Evolutionary conservation across 2,329 filamentous ascomycete genomes (phyloP).

Genomic region (Pseudogymnoascus sp.): DNA sequence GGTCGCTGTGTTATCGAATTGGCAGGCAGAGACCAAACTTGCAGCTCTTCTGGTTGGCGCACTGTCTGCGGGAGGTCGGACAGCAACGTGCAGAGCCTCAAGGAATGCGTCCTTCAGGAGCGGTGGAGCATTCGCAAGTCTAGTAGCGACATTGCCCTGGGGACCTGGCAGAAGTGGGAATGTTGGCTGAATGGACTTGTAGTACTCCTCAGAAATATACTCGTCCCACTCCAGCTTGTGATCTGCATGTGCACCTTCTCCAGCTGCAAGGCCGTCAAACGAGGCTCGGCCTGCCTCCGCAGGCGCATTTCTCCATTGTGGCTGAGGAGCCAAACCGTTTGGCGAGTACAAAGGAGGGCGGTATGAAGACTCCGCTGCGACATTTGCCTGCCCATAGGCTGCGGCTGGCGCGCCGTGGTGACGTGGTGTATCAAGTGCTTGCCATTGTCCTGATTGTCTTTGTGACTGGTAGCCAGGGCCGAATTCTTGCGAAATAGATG

Average conservation of each 20-base stretch:
- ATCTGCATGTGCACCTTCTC: conserved; percentile 21
- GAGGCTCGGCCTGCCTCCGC: conserved; percentile 19
- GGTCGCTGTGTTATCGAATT: conserved; percentile 34
- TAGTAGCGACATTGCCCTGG: conserved; percentile 45
- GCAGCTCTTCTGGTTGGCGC: conserved; percentile 33
- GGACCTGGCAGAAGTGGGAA: conserved; percentile 57
- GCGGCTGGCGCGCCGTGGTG: conserved; percentile 15
- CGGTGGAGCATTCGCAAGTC: conserved; percentile 47
- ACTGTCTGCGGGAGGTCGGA: conserved; percentile 33
- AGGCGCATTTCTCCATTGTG: conserved; percentile 27
- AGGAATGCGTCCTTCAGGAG: conserved; percentile 55
- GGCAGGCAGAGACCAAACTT: conserved; percentile 34
- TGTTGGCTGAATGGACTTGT: conserved; percentile 54
- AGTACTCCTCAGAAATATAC: conserved; percentile 38
- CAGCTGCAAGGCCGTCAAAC: conserved; percentile 21
- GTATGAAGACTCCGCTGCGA: not conserved
- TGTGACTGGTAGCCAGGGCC: conserved; percentile 31
- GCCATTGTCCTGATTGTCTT: conserved; percentile 19
- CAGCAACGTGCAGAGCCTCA: conserved; percentile 51
- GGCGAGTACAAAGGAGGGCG: conserved; percentile 26
- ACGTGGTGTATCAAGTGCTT: conserved; percentile 18
- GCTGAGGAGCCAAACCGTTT: conserved; percentile 22
- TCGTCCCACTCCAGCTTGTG: conserved; percentile 37
- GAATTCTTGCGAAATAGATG: conserved; percentile 37
- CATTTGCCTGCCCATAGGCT: conserved; percentile 7